Percentiles rank a stretch among this genome's conserved stretches.
Evolutionary conservation across 371 early-diverging fungal species (phyloP).

Genomic region (Mycotypha africana): DNA sequence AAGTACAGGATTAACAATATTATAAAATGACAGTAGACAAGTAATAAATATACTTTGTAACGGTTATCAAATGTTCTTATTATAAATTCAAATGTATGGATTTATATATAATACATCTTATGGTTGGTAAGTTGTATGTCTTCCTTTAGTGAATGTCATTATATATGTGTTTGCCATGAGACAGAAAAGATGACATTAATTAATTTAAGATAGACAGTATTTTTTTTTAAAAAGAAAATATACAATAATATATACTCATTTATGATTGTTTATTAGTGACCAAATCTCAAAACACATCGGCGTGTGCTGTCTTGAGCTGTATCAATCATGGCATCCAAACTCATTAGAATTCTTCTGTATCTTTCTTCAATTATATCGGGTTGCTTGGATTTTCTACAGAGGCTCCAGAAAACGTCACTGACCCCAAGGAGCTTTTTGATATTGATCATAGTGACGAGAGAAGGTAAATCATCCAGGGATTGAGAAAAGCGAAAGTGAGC

Average conservation of each 20-base stretch:
- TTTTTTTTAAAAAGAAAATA: slow-evolving; percentile 11
- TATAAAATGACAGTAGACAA: neutral
- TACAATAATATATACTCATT: slow-evolving; percentile 10
- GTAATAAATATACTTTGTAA: slow-evolving; percentile 9
- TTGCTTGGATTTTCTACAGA: slow-evolving; percentile 17
- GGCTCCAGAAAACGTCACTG: slow-evolving; percentile 19
- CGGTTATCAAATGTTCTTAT: slow-evolving; percentile 11
- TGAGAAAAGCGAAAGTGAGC: slow-evolving; percentile 21
- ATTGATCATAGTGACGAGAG: slow-evolving; percentile 17
- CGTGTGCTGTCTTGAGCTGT: slow-evolving; percentile 17
- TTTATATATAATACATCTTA: slow-evolving; percentile 13
- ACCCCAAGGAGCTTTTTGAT: slow-evolving; percentile 16
- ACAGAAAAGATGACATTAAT: slow-evolving; percentile 7
- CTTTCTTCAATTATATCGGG: slow-evolving; percentile 15
- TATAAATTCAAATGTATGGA: slow-evolving; percentile 10
- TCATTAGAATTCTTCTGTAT: slow-evolving; percentile 15
- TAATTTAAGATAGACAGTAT: slow-evolving; percentile 8
- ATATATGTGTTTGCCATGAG: slow-evolving; percentile 12
- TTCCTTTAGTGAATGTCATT: slow-evolving; percentile 14
- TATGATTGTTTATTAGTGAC: slow-evolving; percentile 6
- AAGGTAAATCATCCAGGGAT: slow-evolving; percentile 17
- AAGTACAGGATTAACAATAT: slow-evolving; percentile 11
- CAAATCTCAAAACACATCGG: slow-evolving; percentile 16
- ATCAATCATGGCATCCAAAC: slow-evolving; percentile 18
- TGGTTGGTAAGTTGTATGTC: slow-evolving; percentile 14